Base-by-base conservation (phyloP, 495 filamentous ascomycete genomes). In the Xylaria bambusicola region DNA sequence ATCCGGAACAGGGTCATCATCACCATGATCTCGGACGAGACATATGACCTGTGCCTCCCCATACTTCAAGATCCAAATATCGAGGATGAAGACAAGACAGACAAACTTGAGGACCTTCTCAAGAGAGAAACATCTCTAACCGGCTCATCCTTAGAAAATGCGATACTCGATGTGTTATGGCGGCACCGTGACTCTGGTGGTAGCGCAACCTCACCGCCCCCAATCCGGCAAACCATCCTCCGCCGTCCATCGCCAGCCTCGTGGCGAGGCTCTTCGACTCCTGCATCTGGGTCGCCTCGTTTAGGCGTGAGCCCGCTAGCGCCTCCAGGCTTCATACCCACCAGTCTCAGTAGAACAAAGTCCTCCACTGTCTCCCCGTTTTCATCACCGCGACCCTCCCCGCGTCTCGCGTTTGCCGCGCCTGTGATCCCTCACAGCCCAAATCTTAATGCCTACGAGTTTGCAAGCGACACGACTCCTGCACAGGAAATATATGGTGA, bases 371-470 rank as follows among this genome's bases (percentile, higher is more conserved):
- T 80, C 17, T 97, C 93, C 18, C 95, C 95, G 2, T 99, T 99
- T 69, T 89, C 88, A 52, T 98, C 94, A 8, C 95, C 95, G 27
- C 87, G 93, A 44, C 92, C 95, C 13, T 98, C 95, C 9, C 95
- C 95, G 31, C 85, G 95, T 55, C 86, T 97, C 38, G 91, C 92
- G 26, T 89, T 97, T 66, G 89, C 93, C 1, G 90, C 87, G 42
- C 95, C 95, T 12, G 81, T 80, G n/a, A 95, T 99, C 58, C 94
- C 95, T 4, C 93, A 98, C 68, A 97, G 92, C 52, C 95, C 95
- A 27, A 96, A 82, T 66, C 69, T 98, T 50, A 96, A 92, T 70
- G 92, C 94, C 15, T 98, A 98, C 73, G 91, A 96, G 70, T 96
- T 97, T 70, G 86, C 75, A 75, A 90, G 65, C 71, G 82, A 84